Evolutionary conservation across 1,284 basidiomycete species (phyloP).

Genomic region (Ganoderma leucocontextum): DNA sequence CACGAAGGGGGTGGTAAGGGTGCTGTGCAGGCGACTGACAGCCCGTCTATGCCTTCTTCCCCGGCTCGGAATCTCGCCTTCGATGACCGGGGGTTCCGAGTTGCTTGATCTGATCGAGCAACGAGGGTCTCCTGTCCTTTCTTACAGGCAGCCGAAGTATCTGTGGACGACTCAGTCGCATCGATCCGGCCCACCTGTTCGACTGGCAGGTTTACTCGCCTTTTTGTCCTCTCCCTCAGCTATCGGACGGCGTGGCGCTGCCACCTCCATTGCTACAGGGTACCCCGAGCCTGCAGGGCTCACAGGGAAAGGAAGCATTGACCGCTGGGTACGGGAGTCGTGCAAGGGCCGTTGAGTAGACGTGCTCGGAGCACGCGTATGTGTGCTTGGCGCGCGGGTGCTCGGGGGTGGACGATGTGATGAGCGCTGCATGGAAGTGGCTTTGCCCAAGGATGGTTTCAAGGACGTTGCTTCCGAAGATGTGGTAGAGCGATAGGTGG

Average conservation of each 20-base stretch:
- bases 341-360: conserved; percentile 18
- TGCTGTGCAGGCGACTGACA: neutral
- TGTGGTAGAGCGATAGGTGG: conserved; percentile 34
- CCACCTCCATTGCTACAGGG: conserved; percentile 36
- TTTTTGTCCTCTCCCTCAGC: conserved; percentile 23
- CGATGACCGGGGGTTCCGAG: conserved; percentile 24
- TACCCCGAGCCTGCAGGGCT: conserved; percentile 40
- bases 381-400: conserved; percentile 12
- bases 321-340: conserved; percentile 17
- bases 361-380: conserved; percentile 14
- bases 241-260: conserved; percentile 23
- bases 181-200: conserved; percentile 8
- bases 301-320: conserved; percentile 37
- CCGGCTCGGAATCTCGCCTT: conserved; percentile 24
- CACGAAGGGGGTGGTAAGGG: neutral
- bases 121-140: conserved; percentile 32
- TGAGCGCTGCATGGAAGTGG: conserved; percentile 17
- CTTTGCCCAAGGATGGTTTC: conserved; percentile 20
- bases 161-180: conserved; percentile 18
- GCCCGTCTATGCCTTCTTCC: conserved; percentile 19
- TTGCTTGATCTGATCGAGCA: conserved; percentile 31
- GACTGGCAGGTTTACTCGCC: conserved; percentile 21
- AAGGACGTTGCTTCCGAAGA: conserved; percentile 30
- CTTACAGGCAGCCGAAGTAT: conserved; percentile 25
- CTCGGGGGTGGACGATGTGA: conserved; percentile 1